Conservation (phyloP, 1,284 basidiomycete species). For the Waitea zeae region DNA sequence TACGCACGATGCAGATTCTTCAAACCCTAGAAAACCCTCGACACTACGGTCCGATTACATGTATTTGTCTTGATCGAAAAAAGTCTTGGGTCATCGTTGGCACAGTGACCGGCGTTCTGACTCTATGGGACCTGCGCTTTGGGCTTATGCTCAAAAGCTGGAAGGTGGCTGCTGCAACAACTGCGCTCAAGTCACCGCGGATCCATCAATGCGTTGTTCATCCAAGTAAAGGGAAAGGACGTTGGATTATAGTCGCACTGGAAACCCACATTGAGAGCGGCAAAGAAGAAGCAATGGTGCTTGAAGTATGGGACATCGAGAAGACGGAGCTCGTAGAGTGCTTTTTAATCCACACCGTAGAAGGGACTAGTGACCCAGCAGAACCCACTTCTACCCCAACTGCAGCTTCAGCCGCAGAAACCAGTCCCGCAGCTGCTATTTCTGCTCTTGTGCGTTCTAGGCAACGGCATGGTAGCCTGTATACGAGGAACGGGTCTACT, state of each 20-base stretch:
- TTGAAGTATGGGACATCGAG: slow-evolving; percentile 76
- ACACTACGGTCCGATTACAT: slow-evolving; percentile 76
- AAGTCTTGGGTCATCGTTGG: slow-evolving; percentile 80
- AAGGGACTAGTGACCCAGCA: slow-evolving; percentile 23
- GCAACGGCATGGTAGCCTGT: slow-evolving; percentile 17
- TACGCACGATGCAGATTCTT: slow-evolving; percentile 69
- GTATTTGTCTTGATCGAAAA: slow-evolving; percentile 68
- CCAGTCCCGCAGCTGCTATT: slow-evolving; percentile 51
- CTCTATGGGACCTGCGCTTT: slow-evolving; percentile 90
- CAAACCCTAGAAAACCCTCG: slow-evolving; percentile 71
- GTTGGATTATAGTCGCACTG: slow-evolving; percentile 77
- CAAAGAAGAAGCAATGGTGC: slow-evolving; percentile 26
- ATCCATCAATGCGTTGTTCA: slow-evolving; percentile 67
- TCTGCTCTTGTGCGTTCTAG: slow-evolving; percentile 29
- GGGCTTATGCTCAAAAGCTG: slow-evolving; percentile 80
- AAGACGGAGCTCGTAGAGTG: slow-evolving; percentile 48
- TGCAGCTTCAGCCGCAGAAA: slow-evolving; percentile 34
- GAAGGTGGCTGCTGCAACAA: slow-evolving; percentile 51
- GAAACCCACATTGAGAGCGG: slow-evolving; percentile 29
- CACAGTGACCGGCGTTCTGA: slow-evolving; percentile 68
- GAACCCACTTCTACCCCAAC: slow-evolving; percentile 24
- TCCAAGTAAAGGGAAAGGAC: slow-evolving; percentile 72
- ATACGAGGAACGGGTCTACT: too few species aligned
- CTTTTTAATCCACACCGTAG: slow-evolving; percentile 30
- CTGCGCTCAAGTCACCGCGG: slow-evolving; percentile 28